Evolutionary conservation across 2,329 filamentous ascomycete species (phyloP), one percentile per base, ranked within the genome.

Genomic region (Phaeosphaeriaceae sp.): DNA sequence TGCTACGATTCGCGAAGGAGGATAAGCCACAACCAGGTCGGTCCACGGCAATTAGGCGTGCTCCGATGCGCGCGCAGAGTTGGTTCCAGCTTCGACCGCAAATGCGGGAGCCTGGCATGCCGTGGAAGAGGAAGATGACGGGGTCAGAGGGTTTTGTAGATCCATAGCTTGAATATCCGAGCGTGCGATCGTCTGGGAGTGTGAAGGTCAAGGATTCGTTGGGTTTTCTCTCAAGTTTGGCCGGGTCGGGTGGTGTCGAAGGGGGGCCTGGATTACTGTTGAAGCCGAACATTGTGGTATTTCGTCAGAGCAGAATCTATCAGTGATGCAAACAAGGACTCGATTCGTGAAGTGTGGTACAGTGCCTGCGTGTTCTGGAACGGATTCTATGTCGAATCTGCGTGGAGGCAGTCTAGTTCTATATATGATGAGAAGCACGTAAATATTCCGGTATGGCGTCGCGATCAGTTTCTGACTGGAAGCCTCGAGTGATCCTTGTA

Each of bases 91-190:
- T 58, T 7, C 66, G 69, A 9, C 62, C 73, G 60, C 81, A 78
- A 10, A 80, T 63, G 24, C 80, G 76, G 2, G 75, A 81, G 41
- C 73, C 75, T 7, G 79, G 78, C 36, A 75, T 74, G 21, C 79
- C 79, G 53, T 82, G 79, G 47, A 81, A 75, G 60, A 74, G 79
- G 53, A 82, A 71, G 15, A 82, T 61, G 33, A 56, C 62, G 5
- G 55, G 58, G 31, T 79, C 78, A 54, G 77, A 79, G 22, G 61
- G 50, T 54, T 76, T 64, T 1, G 57, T 63, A 17, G 68, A 66
- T 44, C 80, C 81, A 61, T 80, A 81, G 56, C 77, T 66, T 42
- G 79, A 76, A 57, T 73, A 82, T 21, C 78, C 74, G 6, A 82
- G 65, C 7, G 58, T 69, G 49, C 80, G 77, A 33, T 71, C 73